Percentiles rank a stretch among this genome's conserved stretches.
Conservation (phyloP, 2,329 filamentous ascomycete genomes). For the Hawksworthiomyces lignivorus region DNA sequence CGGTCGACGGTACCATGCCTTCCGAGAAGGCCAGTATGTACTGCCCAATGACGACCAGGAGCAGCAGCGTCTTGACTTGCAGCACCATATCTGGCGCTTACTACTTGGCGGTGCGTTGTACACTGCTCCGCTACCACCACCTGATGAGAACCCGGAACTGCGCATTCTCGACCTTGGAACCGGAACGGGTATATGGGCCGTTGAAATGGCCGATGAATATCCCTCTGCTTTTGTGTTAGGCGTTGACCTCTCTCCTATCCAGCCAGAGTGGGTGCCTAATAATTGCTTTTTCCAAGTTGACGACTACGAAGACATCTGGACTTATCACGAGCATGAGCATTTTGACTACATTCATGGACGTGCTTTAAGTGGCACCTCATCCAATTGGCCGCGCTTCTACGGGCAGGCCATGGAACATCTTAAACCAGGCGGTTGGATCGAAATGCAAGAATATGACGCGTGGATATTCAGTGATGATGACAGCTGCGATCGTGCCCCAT, state of each 20-base stretch:
- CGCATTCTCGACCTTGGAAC: too few species aligned
- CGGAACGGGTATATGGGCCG: slow-evolving; percentile 57
- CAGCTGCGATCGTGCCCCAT: too few species aligned
- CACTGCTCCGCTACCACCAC: too few species aligned
- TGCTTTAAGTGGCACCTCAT: too few species aligned
- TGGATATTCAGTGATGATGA: too few species aligned
- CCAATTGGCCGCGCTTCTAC: too few species aligned
- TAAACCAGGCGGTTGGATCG: too few species aligned
- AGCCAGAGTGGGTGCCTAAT: slow-evolving; percentile 55
- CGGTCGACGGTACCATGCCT: slow-evolving; percentile 29
- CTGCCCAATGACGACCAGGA: slow-evolving; percentile 36
- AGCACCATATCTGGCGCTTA: slow-evolving; percentile 49
- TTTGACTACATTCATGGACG: too few species aligned
- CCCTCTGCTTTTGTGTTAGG: slow-evolving; percentile 43
- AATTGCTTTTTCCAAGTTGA: slow-evolving; percentile 70
- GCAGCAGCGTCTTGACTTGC: slow-evolving; percentile 45
- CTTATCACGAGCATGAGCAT: slow-evolving; percentile 1
- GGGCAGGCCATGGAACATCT: too few species aligned
- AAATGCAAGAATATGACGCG: too few species aligned
- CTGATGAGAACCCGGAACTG: too few species aligned
- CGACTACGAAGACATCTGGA: slow-evolving; percentile 31
- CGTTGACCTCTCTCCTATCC: slow-evolving; percentile 60
- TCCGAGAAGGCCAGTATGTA: slow-evolving; percentile 26
- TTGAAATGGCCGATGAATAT: slow-evolving; percentile 44
- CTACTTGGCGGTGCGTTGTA: too few species aligned